phyloP scores from a whole-genome alignment of 352 stramenopile genomes.

The Phytopythium ostracodes region DNA sequence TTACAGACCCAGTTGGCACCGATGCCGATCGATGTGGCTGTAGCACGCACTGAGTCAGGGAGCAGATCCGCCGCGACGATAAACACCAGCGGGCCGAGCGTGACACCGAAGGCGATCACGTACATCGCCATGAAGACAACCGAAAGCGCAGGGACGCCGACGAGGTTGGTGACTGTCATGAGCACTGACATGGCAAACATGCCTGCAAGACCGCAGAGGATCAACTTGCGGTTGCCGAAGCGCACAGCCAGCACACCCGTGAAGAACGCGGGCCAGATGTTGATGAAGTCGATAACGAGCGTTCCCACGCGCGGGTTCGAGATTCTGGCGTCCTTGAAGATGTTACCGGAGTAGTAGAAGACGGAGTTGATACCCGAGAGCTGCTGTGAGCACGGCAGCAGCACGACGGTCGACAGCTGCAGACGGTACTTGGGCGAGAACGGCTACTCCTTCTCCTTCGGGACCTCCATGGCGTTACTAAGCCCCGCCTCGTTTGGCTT shows the following conservation, averaged over 20 bases:
- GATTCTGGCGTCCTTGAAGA: slow-evolving; percentile 36
- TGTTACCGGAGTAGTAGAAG: slow-evolving; percentile 31
- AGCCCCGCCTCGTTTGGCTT: slow-evolving; percentile 14
- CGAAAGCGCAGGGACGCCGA: slow-evolving; percentile 16
- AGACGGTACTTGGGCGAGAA: slow-evolving; percentile 22
- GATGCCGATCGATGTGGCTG: slow-evolving; percentile 35
- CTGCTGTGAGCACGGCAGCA: slow-evolving; percentile 34
- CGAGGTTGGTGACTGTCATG: slow-evolving; percentile 22
- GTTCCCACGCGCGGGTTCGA: slow-evolving; percentile 31
- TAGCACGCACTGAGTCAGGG: slow-evolving; percentile 42
- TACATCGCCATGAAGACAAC: slow-evolving; percentile 19
- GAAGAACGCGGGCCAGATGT: slow-evolving; percentile 1
- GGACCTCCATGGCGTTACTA: slow-evolving; percentile 8
- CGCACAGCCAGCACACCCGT: not conserved
- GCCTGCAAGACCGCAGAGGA: slow-evolving; percentile 1
- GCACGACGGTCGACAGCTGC: slow-evolving; percentile 32
- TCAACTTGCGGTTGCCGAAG: slow-evolving; percentile 1
- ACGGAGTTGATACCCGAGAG: slow-evolving; percentile 52
- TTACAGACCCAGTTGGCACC: slow-evolving; percentile 46
- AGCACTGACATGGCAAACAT: slow-evolving; percentile 20
- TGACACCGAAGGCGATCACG: not conserved
- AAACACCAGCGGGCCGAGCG: slow-evolving; percentile 31
- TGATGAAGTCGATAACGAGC: slow-evolving; percentile 6
- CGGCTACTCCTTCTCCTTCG: slow-evolving; percentile 16
- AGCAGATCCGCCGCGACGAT: slow-evolving; percentile 50